Percentiles rank a stretch among this genome's conserved stretches.
Conservation (phyloP, 768 basidiomycete species). For the Strobilomyces echinocephalus region DNA sequence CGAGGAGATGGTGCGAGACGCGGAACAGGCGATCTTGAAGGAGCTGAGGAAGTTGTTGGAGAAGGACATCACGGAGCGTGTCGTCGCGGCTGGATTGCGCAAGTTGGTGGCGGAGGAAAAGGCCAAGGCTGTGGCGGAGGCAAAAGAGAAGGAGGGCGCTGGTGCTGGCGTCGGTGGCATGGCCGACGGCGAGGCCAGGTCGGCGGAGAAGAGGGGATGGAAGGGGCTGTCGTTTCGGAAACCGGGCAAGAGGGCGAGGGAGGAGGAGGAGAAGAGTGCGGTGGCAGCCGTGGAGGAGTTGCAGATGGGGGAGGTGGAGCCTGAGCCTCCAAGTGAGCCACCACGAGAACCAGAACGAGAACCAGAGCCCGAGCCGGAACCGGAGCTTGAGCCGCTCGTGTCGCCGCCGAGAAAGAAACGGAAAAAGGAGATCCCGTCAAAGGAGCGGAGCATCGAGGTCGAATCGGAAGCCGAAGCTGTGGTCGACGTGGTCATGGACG, state of each 20-base stretch:
- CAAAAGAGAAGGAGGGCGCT: constrained; percentile 22
- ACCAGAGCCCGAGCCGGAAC: constrained; percentile 28
- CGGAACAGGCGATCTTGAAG: constrained; percentile 49
- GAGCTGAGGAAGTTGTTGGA: constrained; percentile 55
- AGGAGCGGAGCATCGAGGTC: constrained; percentile 39
- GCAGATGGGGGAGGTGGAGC: too few relatives aligned
- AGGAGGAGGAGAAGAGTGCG: too few relatives aligned
- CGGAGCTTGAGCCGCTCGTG: constrained; percentile 31
- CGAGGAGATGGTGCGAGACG: constrained; percentile 48
- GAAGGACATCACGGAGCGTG: constrained; percentile 60
- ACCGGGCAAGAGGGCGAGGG: too few relatives aligned
- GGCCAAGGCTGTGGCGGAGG: constrained; percentile 22
- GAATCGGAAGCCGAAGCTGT: constrained; percentile 52
- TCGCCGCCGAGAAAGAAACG: constrained; percentile 56
- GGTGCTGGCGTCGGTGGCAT: constrained; percentile 36
- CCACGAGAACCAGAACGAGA: too few relatives aligned
- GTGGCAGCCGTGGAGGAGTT: too few relatives aligned
- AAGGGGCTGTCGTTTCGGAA: too few relatives aligned
- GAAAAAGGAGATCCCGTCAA: constrained; percentile 43
- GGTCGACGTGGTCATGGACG: constrained; percentile 31
- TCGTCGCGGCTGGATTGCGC: constrained; percentile 52
- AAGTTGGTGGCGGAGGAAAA: constrained; percentile 52
- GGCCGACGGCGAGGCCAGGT: too few relatives aligned
- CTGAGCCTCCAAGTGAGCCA: too few relatives aligned
- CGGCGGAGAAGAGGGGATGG: too few relatives aligned